Conservation (phyloP, 441 rosid genomes). For the Melastoma candidum region DNA sequence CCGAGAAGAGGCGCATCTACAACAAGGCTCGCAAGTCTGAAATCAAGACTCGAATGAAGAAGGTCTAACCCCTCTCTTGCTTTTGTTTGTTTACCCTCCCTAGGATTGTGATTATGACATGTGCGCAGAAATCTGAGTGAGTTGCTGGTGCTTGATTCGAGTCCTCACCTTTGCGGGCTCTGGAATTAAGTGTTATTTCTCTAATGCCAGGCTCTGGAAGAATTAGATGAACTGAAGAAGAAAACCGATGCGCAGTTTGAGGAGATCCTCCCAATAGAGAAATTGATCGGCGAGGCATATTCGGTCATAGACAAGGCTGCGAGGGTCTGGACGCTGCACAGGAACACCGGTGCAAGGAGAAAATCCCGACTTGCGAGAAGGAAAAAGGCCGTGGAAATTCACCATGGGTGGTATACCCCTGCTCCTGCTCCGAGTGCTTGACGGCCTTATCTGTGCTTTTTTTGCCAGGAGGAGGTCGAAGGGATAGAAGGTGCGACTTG, state of each 20-base stretch:
- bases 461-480: conserved; percentile 6
- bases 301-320: conserved; percentile 78
- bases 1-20: conserved; percentile 70
- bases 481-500: not conserved
- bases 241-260: conserved; percentile 63
- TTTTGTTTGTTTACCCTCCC: not conserved
- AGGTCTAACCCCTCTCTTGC: conserved; percentile 31
- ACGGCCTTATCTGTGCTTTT: conserved; percentile 3
- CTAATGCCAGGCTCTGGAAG: conserved; percentile 58
- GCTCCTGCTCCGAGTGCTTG: conserved; percentile 13
- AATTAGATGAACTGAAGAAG: conserved; percentile 61
- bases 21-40: conserved; percentile 86
- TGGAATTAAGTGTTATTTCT: not conserved
- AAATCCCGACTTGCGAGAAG: conserved; percentile 86
- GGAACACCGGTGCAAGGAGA: conserved; percentile 70
- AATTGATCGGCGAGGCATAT: conserved; percentile 78
- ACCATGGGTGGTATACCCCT: conserved; percentile 85
- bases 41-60: conserved; percentile 79
- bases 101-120: not conserved
- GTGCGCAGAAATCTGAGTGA: no score
- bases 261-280: conserved; percentile 61
- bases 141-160: no score
- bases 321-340: conserved; percentile 56
- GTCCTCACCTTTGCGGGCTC: no score
- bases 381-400: conserved; percentile 76